Percentiles rank a stretch among this genome's conserved stretches.
Evolutionary conservation across 2,329 filamentous ascomycete genomes (phyloP).

Genomic region (Truncatella angustata): DNA sequence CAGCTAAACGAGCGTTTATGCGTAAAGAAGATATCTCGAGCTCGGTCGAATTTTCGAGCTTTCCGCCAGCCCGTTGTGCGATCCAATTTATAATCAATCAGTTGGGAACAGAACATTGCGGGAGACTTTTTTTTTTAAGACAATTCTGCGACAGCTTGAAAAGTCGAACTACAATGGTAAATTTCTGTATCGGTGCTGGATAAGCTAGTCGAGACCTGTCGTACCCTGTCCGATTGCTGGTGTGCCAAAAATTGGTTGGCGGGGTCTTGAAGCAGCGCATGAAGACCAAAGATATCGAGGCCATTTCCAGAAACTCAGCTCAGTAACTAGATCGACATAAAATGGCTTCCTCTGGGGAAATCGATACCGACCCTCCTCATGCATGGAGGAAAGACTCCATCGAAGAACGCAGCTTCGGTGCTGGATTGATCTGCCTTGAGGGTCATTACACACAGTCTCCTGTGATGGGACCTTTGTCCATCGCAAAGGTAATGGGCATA

Average conservation of each 20-base stretch:
- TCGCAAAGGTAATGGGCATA: constrained; percentile 54
- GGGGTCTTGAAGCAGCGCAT: neutral
- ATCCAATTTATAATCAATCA: neutral
- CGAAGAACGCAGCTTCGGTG: constrained; percentile 62
- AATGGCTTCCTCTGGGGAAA: constrained; percentile 14
- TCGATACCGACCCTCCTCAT: constrained; percentile 22
- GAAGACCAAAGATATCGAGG: no score
- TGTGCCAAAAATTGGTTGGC: neutral
- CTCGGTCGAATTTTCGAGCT: neutral
- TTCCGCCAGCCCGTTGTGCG: no score
- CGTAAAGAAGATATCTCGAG: neutral
- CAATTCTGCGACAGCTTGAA: neutral
- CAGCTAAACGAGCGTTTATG: neutral
- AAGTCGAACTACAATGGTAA: neutral
- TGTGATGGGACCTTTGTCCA: constrained; percentile 55
- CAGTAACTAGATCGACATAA: neutral
- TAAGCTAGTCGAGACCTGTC: neutral
- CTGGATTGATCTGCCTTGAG: constrained; percentile 60
- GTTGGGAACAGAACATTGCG: no score
- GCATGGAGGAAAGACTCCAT: constrained; percentile 47
- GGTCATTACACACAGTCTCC: constrained; percentile 58
- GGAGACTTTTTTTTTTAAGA: neutral
- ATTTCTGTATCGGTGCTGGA: neutral
- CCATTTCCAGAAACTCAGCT: no score
- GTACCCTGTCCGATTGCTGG: no score